Evolutionary conservation across 805 yeast species (phyloP).

Genomic region (Wickerhamomyces rabaulensis): DNA sequence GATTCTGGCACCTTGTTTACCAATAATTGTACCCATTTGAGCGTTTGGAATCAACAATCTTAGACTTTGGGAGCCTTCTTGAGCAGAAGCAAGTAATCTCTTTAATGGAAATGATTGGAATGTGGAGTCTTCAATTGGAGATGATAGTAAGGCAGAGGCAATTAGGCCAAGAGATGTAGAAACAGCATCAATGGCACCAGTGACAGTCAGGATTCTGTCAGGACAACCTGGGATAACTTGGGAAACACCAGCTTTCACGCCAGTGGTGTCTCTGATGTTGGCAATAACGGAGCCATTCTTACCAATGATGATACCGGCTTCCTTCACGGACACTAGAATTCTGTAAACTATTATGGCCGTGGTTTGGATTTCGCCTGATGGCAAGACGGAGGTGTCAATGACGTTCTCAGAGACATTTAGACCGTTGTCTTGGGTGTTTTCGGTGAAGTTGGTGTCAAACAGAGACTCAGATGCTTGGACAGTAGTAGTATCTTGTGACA

Average conservation of each 20-base stretch:
- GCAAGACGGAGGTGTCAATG: conserved; percentile 19
- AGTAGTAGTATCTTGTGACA: conserved; percentile 11
- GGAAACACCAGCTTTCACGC: conserved; percentile 83
- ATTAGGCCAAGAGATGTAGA: conserved; percentile 67
- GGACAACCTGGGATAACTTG: conserved; percentile 74
- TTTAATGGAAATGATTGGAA: conserved; percentile 57
- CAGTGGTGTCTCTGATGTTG: conserved; percentile 64
- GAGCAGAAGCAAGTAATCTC: conserved; percentile 47
- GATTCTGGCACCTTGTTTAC: conserved; percentile 75
- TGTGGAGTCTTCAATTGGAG: conserved; percentile 27
- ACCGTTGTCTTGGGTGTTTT: conserved; percentile 5
- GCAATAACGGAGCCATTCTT: conserved; percentile 78
- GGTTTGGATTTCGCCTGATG: conserved; percentile 16
- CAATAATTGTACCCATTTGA: conserved; percentile 86
- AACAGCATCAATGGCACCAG: conserved; percentile 66
- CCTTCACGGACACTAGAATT: conserved; percentile 73
- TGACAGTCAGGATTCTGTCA: conserved; percentile 76
- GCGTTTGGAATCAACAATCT: conserved; percentile 75
- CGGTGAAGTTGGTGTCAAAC: conserved; percentile 22
- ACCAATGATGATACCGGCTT: conserved; percentile 88
- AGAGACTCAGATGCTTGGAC: conserved; percentile 22
- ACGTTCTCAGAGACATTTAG: neutral
- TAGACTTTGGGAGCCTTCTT: conserved; percentile 45
- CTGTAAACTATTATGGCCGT: conserved; percentile 27
- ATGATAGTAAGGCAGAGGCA: conserved; percentile 56